These are phyloP conservation scores for Pseudogymnoascus sp. DNA, from an alignment of 2,329 filamentous ascomycete species.

Conservation along the genomic window DNA sequence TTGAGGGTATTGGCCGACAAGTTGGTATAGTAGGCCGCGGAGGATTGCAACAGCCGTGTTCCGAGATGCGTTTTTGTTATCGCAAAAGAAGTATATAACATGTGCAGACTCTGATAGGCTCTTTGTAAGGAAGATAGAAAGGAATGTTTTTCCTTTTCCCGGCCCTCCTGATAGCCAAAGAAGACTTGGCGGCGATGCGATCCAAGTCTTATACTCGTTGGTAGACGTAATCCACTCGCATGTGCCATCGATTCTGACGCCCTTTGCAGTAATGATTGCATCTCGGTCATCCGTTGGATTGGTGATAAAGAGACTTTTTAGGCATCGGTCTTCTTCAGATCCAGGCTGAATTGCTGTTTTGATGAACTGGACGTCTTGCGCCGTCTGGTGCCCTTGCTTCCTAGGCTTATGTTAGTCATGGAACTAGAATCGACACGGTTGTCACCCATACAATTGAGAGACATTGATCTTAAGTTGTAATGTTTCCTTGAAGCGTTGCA, in stretches of 20 bases:
- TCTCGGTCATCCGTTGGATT: slow-evolving; percentile 19
- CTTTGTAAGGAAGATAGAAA: slow-evolving; percentile 20
- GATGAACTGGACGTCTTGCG: background rate
- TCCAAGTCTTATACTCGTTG: slow-evolving; percentile 20
- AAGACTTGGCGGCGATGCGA: slow-evolving; percentile 17
- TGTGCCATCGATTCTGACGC: slow-evolving; percentile 16
- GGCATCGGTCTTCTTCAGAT: background rate
- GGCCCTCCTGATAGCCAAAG: slow-evolving; percentile 32
- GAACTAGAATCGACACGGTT: background rate
- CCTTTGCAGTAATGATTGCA: slow-evolving; percentile 17
- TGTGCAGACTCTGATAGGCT: background rate
- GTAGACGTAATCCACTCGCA: slow-evolving; percentile 23
- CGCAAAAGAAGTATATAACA: slow-evolving; percentile 35
- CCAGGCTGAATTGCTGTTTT: background rate
- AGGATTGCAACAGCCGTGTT: slow-evolving; percentile 36
- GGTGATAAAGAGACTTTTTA: slow-evolving; percentile 13
- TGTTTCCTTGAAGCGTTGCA: background rate
- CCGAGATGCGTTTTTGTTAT: slow-evolving; percentile 32
- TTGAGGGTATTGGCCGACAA: slow-evolving; percentile 24
- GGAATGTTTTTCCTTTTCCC: slow-evolving; percentile 34
- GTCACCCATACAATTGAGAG: background rate
- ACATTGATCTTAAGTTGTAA: background rate
- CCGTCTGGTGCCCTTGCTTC: background rate
- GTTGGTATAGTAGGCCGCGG: slow-evolving; percentile 35
- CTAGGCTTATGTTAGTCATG: background rate